Base-by-base conservation (phyloP, 345 rosid genomes). In the Acer campestre region DNA sequence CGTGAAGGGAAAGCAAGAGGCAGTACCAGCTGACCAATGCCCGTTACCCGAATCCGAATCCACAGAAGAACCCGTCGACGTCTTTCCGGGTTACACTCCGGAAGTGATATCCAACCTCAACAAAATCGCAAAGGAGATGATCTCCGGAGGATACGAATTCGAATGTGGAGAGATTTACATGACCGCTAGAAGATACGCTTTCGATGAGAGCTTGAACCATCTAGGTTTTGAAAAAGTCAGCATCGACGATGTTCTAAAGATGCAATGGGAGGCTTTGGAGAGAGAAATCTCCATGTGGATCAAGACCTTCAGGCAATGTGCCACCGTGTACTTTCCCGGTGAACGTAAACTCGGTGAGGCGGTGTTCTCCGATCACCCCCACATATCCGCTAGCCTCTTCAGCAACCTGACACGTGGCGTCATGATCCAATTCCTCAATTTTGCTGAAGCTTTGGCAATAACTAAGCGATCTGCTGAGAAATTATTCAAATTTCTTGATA, bases 161-260 rank as follows among this genome's bases (percentile, higher is more conserved):
- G 98, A 95, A 73, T 93, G 99, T 67, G 82, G 90, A 73, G 93
- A 91, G 67, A 88, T 82, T 75, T 95, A 86, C 80, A 73, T 85
- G 78, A 74, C 89, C 0, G 80, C 82, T 14, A 88, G 99, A 78
- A 84, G 91, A 81, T 79, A 85, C 63, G 85, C 86, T 2, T 84
- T 93, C 67, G 92, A 90, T 61, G 88, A 85, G 18, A 77, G 80
- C 17, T 79, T 95, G 77, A 80, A 67, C 79, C 82, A 80, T 18
- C 77, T 84, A 1, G 98, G 96, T 46, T 95, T 91, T 71, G 91
- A 92, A 86, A 91, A 85, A 77, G 77, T 87, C 42, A 90, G 97
- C 82, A 86, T 92, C 7, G 99, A 95, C 22, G 99, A 95, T 25
- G 90, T 92, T 31, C 97, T 87, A 42, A 93, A 85, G 77, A 89